Conservation (phyloP, 148 eudicot species). For the Rhododendron simsii region DNA sequence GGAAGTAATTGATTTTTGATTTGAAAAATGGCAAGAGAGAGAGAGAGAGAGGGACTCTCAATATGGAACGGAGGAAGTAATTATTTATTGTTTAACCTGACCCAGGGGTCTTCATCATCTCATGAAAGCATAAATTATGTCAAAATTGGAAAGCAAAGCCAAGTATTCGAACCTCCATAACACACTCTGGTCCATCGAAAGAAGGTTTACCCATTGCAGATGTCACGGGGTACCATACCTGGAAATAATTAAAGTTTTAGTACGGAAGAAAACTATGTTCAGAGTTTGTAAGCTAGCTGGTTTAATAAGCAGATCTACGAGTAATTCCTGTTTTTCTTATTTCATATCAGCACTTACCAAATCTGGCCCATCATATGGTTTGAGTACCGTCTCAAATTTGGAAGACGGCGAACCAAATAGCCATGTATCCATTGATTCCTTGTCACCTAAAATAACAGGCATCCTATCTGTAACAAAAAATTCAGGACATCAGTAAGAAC, state of each 20-base stretch:
- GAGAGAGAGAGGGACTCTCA: no score
- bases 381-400: conserved; percentile 56
- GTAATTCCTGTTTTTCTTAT: not conserved
- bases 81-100: not conserved
- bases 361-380: conserved; percentile 71
- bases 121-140: not conserved
- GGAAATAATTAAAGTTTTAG: conserved; percentile 18
- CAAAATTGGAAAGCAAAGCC: not conserved
- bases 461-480: conserved; percentile 63
- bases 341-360: conserved; percentile 47
- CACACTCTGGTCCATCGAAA: conserved; percentile 91
- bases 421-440: conserved; percentile 63
- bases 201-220: conserved; percentile 81
- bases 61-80: no score
- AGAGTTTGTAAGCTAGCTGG: not conserved
- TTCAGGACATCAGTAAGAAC: not conserved
- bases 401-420: conserved; percentile 56
- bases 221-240: conserved; percentile 95
- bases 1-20: no score
- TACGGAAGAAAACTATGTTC: not conserved
- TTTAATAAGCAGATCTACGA: not conserved
- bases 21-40: no score
- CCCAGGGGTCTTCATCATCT: not conserved
- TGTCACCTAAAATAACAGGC: conserved; percentile 85
- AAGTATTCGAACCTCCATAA: conserved; percentile 59